Conservation (phyloP, 2,329 filamentous ascomycete genomes). For the Aspergillus hiratsukae region DNA sequence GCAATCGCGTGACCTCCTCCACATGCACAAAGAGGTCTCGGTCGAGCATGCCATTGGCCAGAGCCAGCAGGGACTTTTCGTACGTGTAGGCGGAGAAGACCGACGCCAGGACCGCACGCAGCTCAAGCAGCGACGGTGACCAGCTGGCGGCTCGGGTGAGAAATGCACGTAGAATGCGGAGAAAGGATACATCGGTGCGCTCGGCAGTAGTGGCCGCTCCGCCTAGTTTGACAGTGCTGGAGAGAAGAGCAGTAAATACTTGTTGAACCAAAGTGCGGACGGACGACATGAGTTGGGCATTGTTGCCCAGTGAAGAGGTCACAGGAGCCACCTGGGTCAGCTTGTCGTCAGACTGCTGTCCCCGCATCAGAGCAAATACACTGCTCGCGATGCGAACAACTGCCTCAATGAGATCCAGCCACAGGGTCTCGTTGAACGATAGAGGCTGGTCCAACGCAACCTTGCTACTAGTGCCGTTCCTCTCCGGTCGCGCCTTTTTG, state of each 20-base stretch:
- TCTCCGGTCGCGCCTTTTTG: constrained; percentile 26
- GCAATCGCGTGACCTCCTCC: constrained; percentile 64
- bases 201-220: constrained; percentile 23
- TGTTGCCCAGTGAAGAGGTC: constrained; percentile 13
- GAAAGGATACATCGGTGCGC: constrained; percentile 66
- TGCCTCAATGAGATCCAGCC: constrained; percentile 62
- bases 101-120: constrained; percentile 77
- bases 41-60: constrained; percentile 83
- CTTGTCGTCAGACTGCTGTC: constrained; percentile 25
- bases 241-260: constrained; percentile 80
- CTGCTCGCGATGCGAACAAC: constrained; percentile 61
- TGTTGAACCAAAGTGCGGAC: constrained; percentile 81
- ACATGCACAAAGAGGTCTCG: constrained; percentile 85
- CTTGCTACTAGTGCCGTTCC: constrained; percentile 34
- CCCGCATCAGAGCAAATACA: constrained; percentile 54
- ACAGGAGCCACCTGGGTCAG: constrained; percentile 13
- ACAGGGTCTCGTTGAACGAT: constrained; percentile 58
- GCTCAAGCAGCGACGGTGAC: constrained; percentile 80
- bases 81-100: constrained; percentile 96
- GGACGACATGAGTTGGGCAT: constrained; percentile 53
- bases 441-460: constrained; percentile 53
- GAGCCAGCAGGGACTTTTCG: constrained; percentile 79
- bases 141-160: constrained; percentile 73
- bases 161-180: constrained; percentile 84
- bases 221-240: constrained; percentile 59